Evolutionary conservation across 176 grass and related monocot genomes (phyloP).

Genomic region (barley (Hordeum vulgare)): DNA sequence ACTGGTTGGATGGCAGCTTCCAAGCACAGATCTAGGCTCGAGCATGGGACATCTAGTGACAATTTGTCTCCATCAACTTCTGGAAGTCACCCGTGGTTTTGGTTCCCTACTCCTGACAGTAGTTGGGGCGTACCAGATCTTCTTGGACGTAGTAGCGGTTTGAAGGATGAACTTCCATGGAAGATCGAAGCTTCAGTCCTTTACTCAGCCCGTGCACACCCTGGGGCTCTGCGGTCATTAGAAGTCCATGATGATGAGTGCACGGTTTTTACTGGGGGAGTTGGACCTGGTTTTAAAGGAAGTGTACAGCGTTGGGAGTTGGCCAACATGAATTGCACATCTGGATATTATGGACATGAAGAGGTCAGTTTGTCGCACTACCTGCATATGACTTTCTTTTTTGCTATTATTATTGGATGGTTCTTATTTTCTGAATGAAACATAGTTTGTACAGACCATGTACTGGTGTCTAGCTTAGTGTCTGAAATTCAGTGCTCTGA

Average conservation of each 20-base stretch:
- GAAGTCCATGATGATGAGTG: constrained; percentile 72
- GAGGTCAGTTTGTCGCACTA: constrained; percentile 56
- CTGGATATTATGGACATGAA: constrained; percentile 94
- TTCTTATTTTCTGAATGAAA: not conserved
- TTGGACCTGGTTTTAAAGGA: constrained; percentile 92
- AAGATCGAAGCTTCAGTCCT: constrained; percentile 84
- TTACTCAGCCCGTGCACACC: constrained; percentile 74
- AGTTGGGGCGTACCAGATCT: constrained; percentile 53
- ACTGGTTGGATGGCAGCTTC: constrained; percentile 34
- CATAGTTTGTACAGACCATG: not conserved
- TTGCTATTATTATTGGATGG: constrained; percentile 14
- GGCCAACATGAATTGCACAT: constrained; percentile 74
- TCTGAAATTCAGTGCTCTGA: not conserved
- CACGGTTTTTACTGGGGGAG: constrained; percentile 83
- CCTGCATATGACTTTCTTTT: not conserved
- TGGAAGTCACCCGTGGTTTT: constrained; percentile 70
- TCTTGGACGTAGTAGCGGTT: constrained; percentile 59
- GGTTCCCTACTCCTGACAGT: constrained; percentile 73
- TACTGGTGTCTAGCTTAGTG: not conserved
- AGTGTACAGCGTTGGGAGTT: constrained; percentile 94
- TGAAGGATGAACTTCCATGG: constrained; percentile 58
- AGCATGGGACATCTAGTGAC: constrained; percentile 31
- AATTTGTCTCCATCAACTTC: constrained; percentile 38
- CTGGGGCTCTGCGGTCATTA: constrained; percentile 70
- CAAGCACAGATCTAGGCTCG: constrained; percentile 35